Evolutionary conservation across 441 rosid genomes (phyloP).

Genomic region (Erodium texanum): DNA sequence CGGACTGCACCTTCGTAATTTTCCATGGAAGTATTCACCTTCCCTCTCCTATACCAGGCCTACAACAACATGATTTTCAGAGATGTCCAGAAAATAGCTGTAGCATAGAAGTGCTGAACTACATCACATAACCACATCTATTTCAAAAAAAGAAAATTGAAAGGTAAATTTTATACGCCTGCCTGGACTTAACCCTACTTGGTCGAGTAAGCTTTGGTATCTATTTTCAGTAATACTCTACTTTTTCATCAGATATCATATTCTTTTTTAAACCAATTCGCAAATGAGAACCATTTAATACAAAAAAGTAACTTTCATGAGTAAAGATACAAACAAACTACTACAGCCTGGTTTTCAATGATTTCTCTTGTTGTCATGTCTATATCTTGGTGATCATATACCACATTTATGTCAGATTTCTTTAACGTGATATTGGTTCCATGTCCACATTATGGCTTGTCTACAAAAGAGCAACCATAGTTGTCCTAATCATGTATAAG

Average conservation of each 20-base stretch:
- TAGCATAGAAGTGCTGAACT: not conserved
- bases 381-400: not conserved
- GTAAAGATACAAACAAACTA: not conserved
- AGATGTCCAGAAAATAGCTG: not conserved
- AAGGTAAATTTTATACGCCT: too few relatives aligned
- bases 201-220: too few relatives aligned
- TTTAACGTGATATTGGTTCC: not conserved
- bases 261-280: not conserved
- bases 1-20: constrained; percentile 39
- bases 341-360: not conserved
- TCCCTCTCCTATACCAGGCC: constrained; percentile 91
- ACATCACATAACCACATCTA: not conserved
- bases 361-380: not conserved
- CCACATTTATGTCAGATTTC: not conserved
- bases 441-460: not conserved
- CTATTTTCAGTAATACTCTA: not conserved
- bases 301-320: not conserved
- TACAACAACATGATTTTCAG: constrained; percentile 15
- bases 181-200: too few relatives aligned
- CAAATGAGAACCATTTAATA: not conserved
- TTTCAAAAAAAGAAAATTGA: too few relatives aligned
- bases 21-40: constrained; percentile 55
- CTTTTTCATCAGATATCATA: not conserved
- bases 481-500: not conserved
- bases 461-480: not conserved